Evolutionary conservation across 495 filamentous ascomycete species (phyloP).

Genomic region (Lophiotrema nucula): DNA sequence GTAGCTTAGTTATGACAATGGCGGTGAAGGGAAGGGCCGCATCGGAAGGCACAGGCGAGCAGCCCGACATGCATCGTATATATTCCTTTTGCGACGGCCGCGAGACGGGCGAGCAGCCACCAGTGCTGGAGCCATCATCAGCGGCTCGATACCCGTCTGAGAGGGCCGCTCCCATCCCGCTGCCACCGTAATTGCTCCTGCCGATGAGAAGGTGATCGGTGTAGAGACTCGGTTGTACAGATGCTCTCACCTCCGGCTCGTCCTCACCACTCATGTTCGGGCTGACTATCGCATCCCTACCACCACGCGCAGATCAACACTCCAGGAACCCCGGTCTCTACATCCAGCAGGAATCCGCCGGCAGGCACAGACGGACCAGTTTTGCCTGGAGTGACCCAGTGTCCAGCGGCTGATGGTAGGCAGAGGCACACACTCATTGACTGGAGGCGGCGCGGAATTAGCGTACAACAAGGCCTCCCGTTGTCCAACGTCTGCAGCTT

Average conservation of each 20-base stretch:
- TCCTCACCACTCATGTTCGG: not conserved
- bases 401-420: not conserved
- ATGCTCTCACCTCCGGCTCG: too few species aligned
- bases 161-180: not conserved
- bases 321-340: constrained; percentile 1
- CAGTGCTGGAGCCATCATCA: too few species aligned
- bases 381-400: not conserved
- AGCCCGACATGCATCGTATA: constrained; percentile 1
- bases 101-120: not conserved
- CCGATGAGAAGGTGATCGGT: not conserved
- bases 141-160: not conserved
- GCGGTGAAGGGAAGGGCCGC: constrained; percentile 13
- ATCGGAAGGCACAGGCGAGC: not conserved
- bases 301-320: constrained; percentile 17
- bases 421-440: constrained; percentile 14
- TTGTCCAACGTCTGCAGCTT: constrained; percentile 1
- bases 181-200: not conserved
- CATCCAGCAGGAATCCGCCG: constrained; percentile 16
- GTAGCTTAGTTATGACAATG: constrained; percentile 5
- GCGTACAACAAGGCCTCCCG: not conserved
- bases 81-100: constrained; percentile 18
- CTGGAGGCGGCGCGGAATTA: not conserved
- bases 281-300: constrained; percentile 3
- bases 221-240: too few species aligned
- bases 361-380: constrained; percentile 8